Conservation (phyloP, 2,329 filamentous ascomycete species). For the Zymoseptoria brevis region DNA sequence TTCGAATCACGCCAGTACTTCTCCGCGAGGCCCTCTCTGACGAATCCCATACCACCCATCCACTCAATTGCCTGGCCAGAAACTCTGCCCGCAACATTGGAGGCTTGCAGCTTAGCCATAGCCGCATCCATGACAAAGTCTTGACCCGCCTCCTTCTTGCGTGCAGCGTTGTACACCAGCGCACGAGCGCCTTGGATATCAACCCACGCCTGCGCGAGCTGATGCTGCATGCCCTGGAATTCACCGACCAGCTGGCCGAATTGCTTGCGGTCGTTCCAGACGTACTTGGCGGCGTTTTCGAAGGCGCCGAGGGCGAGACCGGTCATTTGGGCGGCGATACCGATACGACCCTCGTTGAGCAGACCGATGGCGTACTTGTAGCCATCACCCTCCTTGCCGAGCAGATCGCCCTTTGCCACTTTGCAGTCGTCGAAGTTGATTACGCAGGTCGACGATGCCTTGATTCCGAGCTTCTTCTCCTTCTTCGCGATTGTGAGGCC, state of each 20-base stretch:
- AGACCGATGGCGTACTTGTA: slow-evolving; percentile 97
- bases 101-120: slow-evolving; percentile 95
- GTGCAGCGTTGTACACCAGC: slow-evolving; percentile 88
- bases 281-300: slow-evolving; percentile 89
- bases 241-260: slow-evolving; percentile 89
- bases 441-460: slow-evolving; percentile 90
- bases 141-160: slow-evolving; percentile 96
- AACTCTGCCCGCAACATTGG: slow-evolving; percentile 83
- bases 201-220: slow-evolving; percentile 90
- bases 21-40: slow-evolving; percentile 90
- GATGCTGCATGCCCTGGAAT: slow-evolving; percentile 99
- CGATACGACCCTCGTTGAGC: slow-evolving; percentile 93
- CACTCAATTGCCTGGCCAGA: slow-evolving; percentile 85
- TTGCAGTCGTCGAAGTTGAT: slow-evolving; percentile 96
- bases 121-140: slow-evolving; percentile 93
- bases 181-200: slow-evolving; percentile 88
- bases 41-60: slow-evolving; percentile 99
- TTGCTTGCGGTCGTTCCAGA: slow-evolving; percentile 97
- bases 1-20: slow-evolving; percentile 98
- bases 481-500: slow-evolving; percentile 98
- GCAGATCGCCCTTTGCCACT: slow-evolving; percentile 76
- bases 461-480: slow-evolving; percentile 98
- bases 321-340: slow-evolving; percentile 98
- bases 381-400: slow-evolving; percentile 81
- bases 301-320: slow-evolving; percentile 89